Evolutionary conservation across 148 eudicot genomes (phyloP), one percentile per base, ranked within the genome.

Genomic region (Chenopodium formosanum): DNA sequence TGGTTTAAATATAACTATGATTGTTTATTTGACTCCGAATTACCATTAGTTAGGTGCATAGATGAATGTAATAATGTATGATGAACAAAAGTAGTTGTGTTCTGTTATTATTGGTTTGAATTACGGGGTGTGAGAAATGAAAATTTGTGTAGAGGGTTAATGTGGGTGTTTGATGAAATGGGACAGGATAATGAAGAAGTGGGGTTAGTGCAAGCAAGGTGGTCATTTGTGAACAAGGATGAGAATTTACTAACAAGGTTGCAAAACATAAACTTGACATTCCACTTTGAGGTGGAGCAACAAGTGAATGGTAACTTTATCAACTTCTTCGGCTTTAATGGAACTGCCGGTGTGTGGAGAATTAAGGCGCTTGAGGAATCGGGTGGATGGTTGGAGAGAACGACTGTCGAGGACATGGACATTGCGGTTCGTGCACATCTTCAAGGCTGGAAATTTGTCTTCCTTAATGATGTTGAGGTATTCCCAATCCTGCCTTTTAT

Each of bases 331-430:
- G 99, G 99, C 78, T 96, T 96, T 74, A 96, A 96, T 81, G 99
- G 99, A 66, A 96, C 99, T 32, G 99, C 99, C 4, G 99, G 99
- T 68, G 98, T 96, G 47, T 96, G 99, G 99, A 88, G 99, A 81
- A 92, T 96, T 58, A 96, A 94, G 88, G 95, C 99, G 11, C 90
- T 96, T 62, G 98, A 94, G 71, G 98, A 91, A 13, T 92, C 97
- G 1, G 99, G 99, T 83, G 99, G 99, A 19, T 96, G 99, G 99
- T 83, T 96, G 85, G 99, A 96, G 91, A 90, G 99, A 83, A 96
- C 99, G 82, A 96, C 99, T 0, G 99, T 96, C 2, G 99, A 96
- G 90, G 99, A 96, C 86, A 96, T 96, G 99, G 99, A 96, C 84
- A 94, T 96, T 86, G 99, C 99, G 19, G 99, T 96, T 50, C 91